Evolutionary conservation across 1,284 basidiomycete genomes (phyloP).

Genomic region (Porodaedalea pini): DNA sequence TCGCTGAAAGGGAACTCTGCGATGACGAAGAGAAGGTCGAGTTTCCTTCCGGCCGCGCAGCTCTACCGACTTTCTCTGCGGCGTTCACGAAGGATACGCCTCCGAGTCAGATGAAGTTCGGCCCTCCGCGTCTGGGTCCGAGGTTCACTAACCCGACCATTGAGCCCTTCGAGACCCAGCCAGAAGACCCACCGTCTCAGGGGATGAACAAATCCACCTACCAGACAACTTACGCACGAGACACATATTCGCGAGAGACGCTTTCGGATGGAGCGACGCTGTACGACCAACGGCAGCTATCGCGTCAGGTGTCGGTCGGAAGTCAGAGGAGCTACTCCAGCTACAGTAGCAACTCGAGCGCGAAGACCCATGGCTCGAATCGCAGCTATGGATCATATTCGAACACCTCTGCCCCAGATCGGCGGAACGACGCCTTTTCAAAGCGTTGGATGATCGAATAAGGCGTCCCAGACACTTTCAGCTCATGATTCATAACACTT

Average conservation of each 20-base stretch:
- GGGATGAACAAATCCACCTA: background rate
- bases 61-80: constrained; percentile 53
- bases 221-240: constrained; percentile 18
- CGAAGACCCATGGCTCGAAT: background rate
- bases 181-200: constrained; percentile 4
- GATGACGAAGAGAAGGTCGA: constrained; percentile 57
- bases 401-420: background rate
- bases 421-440: constrained; percentile 5
- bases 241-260: constrained; percentile 19
- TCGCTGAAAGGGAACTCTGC: constrained; percentile 29
- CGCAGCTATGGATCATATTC: background rate
- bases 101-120: constrained; percentile 40
- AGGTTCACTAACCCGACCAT: constrained; percentile 45
- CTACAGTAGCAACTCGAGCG: constrained; percentile 5
- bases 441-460: constrained; percentile 28
- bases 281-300: constrained; percentile 7
- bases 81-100: constrained; percentile 43
- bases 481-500: background rate
- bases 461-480: too few species aligned
- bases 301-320: constrained; percentile 15
- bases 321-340: constrained; percentile 20
- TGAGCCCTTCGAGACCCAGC: constrained; percentile 38
- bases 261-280: constrained; percentile 12
- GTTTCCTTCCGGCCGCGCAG: constrained; percentile 54
- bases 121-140: constrained; percentile 40